Evolutionary conservation across 768 basidiomycete species (phyloP).

Genomic region (Chiua virens): DNA sequence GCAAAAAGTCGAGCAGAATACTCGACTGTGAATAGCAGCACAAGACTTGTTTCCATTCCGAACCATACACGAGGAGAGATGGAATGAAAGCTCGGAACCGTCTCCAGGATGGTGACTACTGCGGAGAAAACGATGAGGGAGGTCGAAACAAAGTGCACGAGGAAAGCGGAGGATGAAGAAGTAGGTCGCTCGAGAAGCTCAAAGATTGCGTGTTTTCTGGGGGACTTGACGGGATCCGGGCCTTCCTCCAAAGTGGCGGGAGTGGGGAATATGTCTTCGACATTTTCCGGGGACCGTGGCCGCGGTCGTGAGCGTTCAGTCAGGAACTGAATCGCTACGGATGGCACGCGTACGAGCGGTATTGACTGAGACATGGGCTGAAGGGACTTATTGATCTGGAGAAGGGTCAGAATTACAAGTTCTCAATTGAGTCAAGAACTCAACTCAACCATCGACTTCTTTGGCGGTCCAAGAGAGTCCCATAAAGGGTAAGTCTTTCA

Average conservation of each 20-base stretch:
- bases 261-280: slow-evolving; percentile 41
- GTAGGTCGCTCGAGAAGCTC: slow-evolving; percentile 79
- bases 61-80: slow-evolving; percentile 77
- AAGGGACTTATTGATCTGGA: not conserved
- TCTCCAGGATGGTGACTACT: slow-evolving; percentile 75
- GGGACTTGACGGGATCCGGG: slow-evolving; percentile 29
- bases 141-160: slow-evolving; percentile 70
- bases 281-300: slow-evolving; percentile 35
- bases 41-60: slow-evolving; percentile 81
- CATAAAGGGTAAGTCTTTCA: slow-evolving; percentile 1
- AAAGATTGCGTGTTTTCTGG: slow-evolving; percentile 66
- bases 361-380: slow-evolving; percentile 31
- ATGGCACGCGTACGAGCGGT: slow-evolving; percentile 26
- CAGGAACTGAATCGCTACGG: slow-evolving; percentile 37
- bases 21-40: slow-evolving; percentile 85
- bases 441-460: no score
- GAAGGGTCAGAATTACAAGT: no score
- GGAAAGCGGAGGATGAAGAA: slow-evolving; percentile 72
- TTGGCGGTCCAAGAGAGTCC: not conserved
- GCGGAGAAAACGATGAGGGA: slow-evolving; percentile 74
- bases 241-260: slow-evolving; percentile 35
- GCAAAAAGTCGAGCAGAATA: slow-evolving; percentile 71
- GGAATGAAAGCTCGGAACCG: slow-evolving; percentile 72
- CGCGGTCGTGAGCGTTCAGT: slow-evolving; percentile 40
- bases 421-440: no score